Evolutionary conservation across 2,329 filamentous ascomycete genomes (phyloP).

Genomic region (Cercospora sp.): DNA sequence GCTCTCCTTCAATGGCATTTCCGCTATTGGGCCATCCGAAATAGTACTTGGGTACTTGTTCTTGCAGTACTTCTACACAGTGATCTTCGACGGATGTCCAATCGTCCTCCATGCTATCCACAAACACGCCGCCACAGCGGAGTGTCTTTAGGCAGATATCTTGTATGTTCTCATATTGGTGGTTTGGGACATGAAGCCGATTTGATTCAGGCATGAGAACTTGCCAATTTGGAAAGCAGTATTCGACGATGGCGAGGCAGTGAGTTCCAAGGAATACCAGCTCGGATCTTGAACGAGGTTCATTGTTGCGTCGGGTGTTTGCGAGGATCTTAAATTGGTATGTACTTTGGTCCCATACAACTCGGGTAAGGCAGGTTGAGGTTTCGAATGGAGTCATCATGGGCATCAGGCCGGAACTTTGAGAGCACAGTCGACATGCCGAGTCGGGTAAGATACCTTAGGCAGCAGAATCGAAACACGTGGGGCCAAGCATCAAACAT

Average conservation of each 20-base stretch:
- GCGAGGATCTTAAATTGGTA: not conserved
- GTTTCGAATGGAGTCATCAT: not conserved
- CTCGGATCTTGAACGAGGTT: not conserved
- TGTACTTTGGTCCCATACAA: not conserved
- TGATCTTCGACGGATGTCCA: not conserved
- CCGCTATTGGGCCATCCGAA: not conserved
- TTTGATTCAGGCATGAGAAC: not conserved
- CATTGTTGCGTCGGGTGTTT: not conserved
- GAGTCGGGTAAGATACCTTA: not conserved
- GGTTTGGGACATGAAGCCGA: not conserved
- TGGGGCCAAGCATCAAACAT: not conserved
- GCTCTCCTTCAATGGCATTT: not conserved
- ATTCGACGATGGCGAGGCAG: not conserved
- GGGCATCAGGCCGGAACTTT: not conserved
- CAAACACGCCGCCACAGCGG: not conserved
- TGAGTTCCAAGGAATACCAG: not conserved
- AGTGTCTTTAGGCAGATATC: not conserved
- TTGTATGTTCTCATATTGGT: not conserved
- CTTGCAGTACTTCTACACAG: not conserved
- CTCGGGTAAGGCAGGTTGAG: not conserved
- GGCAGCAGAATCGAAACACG: not conserved
- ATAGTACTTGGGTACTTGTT: not conserved
- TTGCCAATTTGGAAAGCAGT: not conserved
- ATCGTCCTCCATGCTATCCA: not conserved
- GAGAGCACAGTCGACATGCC: not conserved